Percentiles rank a stretch among this genome's conserved stretches.
phyloP scores from a whole-genome alignment of 1,284 basidiomycete species.

The Cutaneotrichosporon arboriforme region DNA sequence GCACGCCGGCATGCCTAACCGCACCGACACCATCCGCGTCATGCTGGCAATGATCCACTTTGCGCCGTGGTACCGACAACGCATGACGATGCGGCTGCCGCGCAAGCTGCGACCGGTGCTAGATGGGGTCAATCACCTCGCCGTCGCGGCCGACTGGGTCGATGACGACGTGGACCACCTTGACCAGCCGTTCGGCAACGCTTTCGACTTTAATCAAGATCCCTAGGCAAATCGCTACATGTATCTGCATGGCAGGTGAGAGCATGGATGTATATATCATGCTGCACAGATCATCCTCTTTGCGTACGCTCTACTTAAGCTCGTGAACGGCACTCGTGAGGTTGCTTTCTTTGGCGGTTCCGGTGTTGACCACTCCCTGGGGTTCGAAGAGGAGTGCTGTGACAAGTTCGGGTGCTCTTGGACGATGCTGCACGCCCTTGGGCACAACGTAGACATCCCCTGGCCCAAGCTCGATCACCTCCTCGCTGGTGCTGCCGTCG shows the following conservation, averaged over 20 bases:
- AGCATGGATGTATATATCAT: not conserved
- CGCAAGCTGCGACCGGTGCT: not conserved
- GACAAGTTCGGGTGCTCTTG: not conserved
- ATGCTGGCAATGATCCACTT: slow-evolving; percentile 11
- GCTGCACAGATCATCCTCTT: not conserved
- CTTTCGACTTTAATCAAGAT: slow-evolving; percentile 8
- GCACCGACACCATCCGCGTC: not conserved
- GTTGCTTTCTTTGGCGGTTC: not conserved
- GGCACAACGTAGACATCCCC: slow-evolving; percentile 10
- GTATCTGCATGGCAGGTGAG: too few species aligned
- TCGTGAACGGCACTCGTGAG: not conserved
- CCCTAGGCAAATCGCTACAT: not conserved
- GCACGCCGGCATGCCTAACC: slow-evolving; percentile 9
- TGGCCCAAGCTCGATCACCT: not conserved
- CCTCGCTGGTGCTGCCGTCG: not conserved
- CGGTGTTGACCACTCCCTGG: slow-evolving; percentile 3
- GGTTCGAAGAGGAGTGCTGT: slow-evolving; percentile 6
- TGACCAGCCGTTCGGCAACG: slow-evolving; percentile 5
- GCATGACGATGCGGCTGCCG: slow-evolving; percentile 3
- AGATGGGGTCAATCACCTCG: not conserved
- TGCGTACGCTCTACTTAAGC: not conserved
- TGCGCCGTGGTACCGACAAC: slow-evolving; percentile 8
- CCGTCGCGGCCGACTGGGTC: slow-evolving; percentile 3
- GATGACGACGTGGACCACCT: slow-evolving; percentile 5
- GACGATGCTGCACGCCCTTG: not conserved